Evolutionary conservation across 2,329 filamentous ascomycete species (phyloP), one percentile per base, ranked within the genome.

Genomic region (Zymoseptoria ardabiliae): DNA sequence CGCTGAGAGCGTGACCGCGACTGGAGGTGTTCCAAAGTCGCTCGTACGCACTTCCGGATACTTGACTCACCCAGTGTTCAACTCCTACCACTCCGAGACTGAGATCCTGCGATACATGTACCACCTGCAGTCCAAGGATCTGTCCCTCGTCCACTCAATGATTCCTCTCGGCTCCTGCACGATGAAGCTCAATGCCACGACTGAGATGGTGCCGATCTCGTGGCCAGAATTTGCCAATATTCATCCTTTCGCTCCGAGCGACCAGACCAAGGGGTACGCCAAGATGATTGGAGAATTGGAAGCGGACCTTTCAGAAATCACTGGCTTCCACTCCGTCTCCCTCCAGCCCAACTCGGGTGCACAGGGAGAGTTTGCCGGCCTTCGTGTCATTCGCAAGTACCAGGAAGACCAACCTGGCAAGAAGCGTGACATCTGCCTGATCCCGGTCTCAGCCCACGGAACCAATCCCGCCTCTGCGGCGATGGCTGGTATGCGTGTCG

Each of bases 81-180:
- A 97, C 79, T 87, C 86, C 1, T 86, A 97, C 73, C 93, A 96
- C 76, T 96, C 91, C 2, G 93, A 97, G 77, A 97, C 93, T 0
- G 91, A 97, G 75, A 83, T 97, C 68, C 80, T 97, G 55, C 88
- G 93, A 50, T 97, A 97, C 77, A 96, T 97, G 68, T 82, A 93
- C 72, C 90, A 96, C 72, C 81, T 97, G 4, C 89, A 96, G 73
- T 96, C 91, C 55, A 97, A 96, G 79, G 93, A 97, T 72, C 79
- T 97, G 13, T 97, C 93, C 1, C 81, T 97, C 4, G 90, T 92
- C 2, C 93, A 97, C 77, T 97, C 92, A 17, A 97, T 97, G 93
- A 97, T 97, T 62, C 91, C 93, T 2, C 83, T 97, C 1, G 93
- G 93, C 20, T 97, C 93, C 1, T 97, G 93, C 80, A 97, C 93